Evolutionary conservation across 306 rosid genomes (phyloP).

Genomic region (Benincasa hispida): DNA sequence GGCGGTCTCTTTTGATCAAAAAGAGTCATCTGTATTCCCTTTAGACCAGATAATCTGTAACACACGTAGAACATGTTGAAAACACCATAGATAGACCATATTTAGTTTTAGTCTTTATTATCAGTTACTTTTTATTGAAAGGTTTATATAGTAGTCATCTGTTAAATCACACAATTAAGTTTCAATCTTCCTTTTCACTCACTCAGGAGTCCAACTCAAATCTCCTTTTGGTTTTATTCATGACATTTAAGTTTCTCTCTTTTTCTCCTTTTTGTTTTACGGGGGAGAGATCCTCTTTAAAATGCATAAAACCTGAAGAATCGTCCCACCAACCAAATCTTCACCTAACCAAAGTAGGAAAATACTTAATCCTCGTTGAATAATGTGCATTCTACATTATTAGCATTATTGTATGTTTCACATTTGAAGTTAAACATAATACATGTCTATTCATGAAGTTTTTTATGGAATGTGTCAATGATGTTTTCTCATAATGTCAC

Average conservation of each 20-base stretch:
- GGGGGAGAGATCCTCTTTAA: not conserved
- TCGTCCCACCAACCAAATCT: not conserved
- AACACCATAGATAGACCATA: not conserved
- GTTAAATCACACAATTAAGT: not conserved
- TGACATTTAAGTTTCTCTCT: not conserved
- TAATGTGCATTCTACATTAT: not conserved
- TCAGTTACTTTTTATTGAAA: not conserved
- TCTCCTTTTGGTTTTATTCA: not conserved
- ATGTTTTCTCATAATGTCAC: not conserved
- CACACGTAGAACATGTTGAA: not conserved
- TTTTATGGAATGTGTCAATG: not conserved
- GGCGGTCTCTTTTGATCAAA: not conserved
- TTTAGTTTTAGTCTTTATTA: conserved; percentile 1
- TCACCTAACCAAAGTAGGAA: not conserved
- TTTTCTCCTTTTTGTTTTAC: not conserved
- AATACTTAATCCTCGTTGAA: not conserved
- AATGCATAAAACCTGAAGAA: not conserved
- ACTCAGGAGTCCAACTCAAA: not conserved
- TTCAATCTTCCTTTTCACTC: not conserved
- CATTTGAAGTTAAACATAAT: not conserved
- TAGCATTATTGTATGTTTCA: not conserved
- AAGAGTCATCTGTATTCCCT: not conserved
- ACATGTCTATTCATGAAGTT: not conserved
- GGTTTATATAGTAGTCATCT: not conserved
- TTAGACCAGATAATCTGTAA: not conserved